Conservation (phyloP, 805 yeast genomes). For the Sugiyamaella valdiviana region DNA sequence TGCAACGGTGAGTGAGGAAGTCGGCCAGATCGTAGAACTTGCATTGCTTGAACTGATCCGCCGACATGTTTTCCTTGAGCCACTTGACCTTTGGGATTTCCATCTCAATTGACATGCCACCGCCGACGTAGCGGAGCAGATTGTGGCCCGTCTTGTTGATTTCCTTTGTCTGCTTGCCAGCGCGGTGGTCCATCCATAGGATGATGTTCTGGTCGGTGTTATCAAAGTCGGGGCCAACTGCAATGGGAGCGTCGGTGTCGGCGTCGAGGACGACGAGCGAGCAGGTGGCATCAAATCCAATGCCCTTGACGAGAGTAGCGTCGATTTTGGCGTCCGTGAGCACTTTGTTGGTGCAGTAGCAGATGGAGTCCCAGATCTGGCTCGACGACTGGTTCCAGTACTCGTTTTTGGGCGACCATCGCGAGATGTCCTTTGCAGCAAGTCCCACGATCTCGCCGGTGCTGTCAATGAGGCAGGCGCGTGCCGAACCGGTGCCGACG, state of each 20-base stretch:
- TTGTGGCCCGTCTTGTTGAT: slow-evolving; percentile 78
- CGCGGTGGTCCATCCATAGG: slow-evolving; percentile 98
- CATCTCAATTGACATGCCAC: slow-evolving; percentile 97
- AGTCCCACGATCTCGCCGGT: slow-evolving; percentile 68
- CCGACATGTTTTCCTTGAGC: slow-evolving; percentile 81
- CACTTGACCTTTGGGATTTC: slow-evolving; percentile 95
- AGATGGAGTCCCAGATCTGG: slow-evolving; percentile 83
- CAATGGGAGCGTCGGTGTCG: slow-evolving; percentile 59
- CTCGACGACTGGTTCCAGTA: slow-evolving; percentile 59
- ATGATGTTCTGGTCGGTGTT: slow-evolving; percentile 74
- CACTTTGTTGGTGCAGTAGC: slow-evolving; percentile 72
- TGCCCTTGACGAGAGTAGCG: slow-evolving; percentile 63
- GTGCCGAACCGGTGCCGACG: slow-evolving; percentile 96
- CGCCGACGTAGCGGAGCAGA: slow-evolving; percentile 88
- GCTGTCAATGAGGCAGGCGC: slow-evolving; percentile 86
- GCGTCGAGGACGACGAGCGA: slow-evolving; percentile 79
- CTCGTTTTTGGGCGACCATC: slow-evolving; percentile 32
- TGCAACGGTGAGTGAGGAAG: slow-evolving; percentile 84
- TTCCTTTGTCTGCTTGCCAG: slow-evolving; percentile 67
- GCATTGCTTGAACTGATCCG: slow-evolving; percentile 47
- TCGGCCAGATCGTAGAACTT: slow-evolving; percentile 93
- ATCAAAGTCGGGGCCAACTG: slow-evolving; percentile 86
- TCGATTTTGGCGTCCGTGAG: slow-evolving; percentile 70
- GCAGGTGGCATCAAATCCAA: slow-evolving; percentile 97
- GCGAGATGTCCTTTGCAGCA: slow-evolving; percentile 74